These are phyloP conservation scores for Magnolia officinalis DNA, from an alignment of 164 flowering plant species.

Conservation along the genomic window DNA sequence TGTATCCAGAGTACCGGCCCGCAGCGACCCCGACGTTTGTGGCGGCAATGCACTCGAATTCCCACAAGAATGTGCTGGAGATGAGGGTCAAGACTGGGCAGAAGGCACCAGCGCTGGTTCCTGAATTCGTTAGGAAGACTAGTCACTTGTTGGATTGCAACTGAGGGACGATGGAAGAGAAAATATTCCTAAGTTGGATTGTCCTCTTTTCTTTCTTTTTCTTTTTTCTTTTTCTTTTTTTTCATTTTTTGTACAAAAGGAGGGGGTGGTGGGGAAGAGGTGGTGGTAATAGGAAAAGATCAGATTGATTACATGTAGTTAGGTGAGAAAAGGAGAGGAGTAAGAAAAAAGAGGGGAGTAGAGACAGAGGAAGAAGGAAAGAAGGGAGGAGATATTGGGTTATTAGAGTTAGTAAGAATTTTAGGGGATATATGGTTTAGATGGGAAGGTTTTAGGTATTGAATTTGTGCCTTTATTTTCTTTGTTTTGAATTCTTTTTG, in stretches of 20 bases:
- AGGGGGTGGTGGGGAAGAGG: too few species aligned
- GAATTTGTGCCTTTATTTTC: conserved; percentile 15
- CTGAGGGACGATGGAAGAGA: conserved; percentile 10
- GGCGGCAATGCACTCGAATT: conserved; percentile 75
- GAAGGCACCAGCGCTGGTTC: not conserved
- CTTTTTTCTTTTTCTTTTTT: too few species aligned
- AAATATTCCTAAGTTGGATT: not conserved
- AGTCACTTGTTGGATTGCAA: conserved; percentile 26
- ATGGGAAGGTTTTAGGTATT: conserved; percentile 21
- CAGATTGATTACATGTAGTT: not conserved
- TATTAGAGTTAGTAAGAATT: not conserved
- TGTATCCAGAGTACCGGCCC: conserved; percentile 94
- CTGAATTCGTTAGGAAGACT: conserved; percentile 14
- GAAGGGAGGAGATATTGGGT: conserved; percentile 5
- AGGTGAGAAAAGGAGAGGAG: conserved; percentile 9
- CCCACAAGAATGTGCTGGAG: conserved; percentile 88
- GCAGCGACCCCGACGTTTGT: conserved; percentile 92
- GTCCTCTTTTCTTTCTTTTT: too few species aligned
- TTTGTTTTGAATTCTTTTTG: conserved; percentile 54
- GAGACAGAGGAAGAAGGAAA: not conserved
- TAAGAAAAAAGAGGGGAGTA: not conserved
- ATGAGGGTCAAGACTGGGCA: conserved; percentile 52
- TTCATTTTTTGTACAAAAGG: conserved; percentile 5
- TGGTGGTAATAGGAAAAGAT: not conserved
- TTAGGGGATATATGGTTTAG: conserved; percentile 3